Base-by-base conservation (phyloP, 139 green algal species). In the Asterochloris erici region DNA sequence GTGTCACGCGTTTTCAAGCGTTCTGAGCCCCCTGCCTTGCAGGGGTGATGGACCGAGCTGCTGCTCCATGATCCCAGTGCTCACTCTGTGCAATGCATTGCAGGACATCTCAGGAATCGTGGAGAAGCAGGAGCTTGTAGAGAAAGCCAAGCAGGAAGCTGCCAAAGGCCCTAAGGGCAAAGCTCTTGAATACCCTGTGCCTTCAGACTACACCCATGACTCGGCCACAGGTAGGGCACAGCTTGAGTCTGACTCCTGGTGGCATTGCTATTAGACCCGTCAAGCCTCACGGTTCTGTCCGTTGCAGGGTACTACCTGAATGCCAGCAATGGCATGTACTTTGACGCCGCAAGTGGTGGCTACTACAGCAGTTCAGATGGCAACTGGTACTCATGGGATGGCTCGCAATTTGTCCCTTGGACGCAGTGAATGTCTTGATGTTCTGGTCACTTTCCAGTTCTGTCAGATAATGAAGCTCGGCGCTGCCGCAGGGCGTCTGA, bases 71-170 rank as follows among this genome's bases (percentile, higher is more conserved):
- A 4, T 47, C 10, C 4, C 73, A 77, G 9, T 1, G 60, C 14
- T 79, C 14, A 66, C 9, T 14, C 29, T 63, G 54, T 24, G 26
- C 27, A 0, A 27, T 21, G 29, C 38, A 11, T 23, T 77, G 82
- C 83, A 82, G 75, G 86, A 93, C 77, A 38, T 81, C 23, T 81
- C 74, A 26, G 82, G 89, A 73, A 83, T 93, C 24, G 85, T 94
- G 0, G 92, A 96, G 66, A 96, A 96, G 83, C 75, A 19, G 0
- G 92, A 96, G 13, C 85, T 96, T 4, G 86, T 94, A 13, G 87
- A 83, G 1, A 85, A 85, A 28, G 90, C 89, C 24, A 82, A 82
- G 74, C 68, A 89, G 68, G 84, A 38, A 77, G 82, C 82, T 28
- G 68, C 74, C 17, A 27, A 73, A 62, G 77, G 70, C 1, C 77